These are phyloP conservation scores for Kondoa malvinella DNA, from an alignment of 768 basidiomycete species.

Conservation along the genomic window DNA sequence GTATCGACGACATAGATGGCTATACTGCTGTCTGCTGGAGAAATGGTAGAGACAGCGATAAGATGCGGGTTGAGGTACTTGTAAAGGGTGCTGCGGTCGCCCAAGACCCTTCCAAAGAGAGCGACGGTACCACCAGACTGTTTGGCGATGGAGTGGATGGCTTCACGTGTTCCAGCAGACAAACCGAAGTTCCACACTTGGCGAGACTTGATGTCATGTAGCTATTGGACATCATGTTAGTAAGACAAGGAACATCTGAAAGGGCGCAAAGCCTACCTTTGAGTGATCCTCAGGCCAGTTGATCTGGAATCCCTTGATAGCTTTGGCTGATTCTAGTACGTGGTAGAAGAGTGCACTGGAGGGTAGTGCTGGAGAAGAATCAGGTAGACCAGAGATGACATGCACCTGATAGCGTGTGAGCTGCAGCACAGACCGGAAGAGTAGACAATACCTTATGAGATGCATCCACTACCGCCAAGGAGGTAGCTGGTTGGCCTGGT, in stretches of 20 bases:
- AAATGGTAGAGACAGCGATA: constrained; percentile 37
- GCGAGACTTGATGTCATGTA: not conserved
- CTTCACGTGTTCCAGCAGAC: not conserved
- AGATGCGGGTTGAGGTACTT: constrained; percentile 82
- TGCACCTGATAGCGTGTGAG: not conserved
- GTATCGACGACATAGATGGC: constrained; percentile 63
- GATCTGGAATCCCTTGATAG: not conserved
- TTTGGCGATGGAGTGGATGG: not conserved
- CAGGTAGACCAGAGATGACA: not conserved
- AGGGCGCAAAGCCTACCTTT: not conserved
- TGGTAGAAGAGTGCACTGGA: not conserved
- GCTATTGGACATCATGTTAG: not conserved
- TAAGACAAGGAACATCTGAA: too few relatives aligned
- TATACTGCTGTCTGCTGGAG: constrained; percentile 34
- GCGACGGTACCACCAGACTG: constrained; percentile 37
- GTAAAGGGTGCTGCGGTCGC: constrained; percentile 73
- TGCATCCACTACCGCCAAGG: constrained; percentile 1
- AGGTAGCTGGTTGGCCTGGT: constrained; percentile 3
- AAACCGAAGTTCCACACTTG: not conserved
- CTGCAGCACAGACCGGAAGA: not conserved
- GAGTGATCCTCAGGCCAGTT: constrained; percentile 4
- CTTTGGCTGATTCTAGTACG: not conserved
- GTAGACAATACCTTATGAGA: not conserved
- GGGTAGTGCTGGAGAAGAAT: constrained; percentile 1
- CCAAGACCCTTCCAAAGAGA: constrained; percentile 64